phyloP scores from a whole-genome alignment of 257 asterid genomes.

The Misopates orontium region DNA sequence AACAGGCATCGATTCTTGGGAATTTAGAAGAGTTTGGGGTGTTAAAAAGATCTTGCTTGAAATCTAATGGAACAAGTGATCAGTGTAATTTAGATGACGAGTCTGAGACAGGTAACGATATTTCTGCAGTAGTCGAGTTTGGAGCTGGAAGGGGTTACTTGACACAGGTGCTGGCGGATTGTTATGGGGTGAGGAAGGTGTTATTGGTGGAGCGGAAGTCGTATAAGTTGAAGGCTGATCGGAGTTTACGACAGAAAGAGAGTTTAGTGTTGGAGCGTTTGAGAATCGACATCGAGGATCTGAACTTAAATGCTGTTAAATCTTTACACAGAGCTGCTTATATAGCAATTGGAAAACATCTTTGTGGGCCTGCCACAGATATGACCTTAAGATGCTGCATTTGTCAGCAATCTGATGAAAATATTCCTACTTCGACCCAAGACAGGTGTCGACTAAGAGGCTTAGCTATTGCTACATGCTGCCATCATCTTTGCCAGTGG shows the following conservation, averaged over 20 bases:
- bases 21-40: conserved; percentile 78
- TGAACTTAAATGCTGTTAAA: conserved; percentile 65
- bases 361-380: conserved; percentile 96
- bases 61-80: too few relatives aligned
- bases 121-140: conserved; percentile 82
- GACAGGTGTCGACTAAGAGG: conserved; percentile 53
- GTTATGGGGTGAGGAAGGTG: conserved; percentile 82
- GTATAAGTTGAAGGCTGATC: conserved; percentile 88
- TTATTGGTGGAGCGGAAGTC: conserved; percentile 85
- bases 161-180: conserved; percentile 89
- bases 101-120: conserved; percentile 34
- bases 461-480: conserved; percentile 88
- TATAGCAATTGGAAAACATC: conserved; percentile 85
- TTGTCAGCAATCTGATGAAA: conserved; percentile 27
- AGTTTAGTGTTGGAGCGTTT: conserved; percentile 66
- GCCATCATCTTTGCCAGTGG: conserved; percentile 99
- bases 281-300: conserved; percentile 95
- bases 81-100: conserved; percentile 18
- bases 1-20: conserved; percentile 96
- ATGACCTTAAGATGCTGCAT: conserved; percentile 86
- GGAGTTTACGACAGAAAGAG: conserved; percentile 88
- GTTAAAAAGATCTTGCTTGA: too few relatives aligned
- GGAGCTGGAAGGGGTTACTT: conserved; percentile 99
- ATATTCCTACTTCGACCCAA: conserved; percentile 32
- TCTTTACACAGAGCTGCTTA: conserved; percentile 54